Base-by-base conservation (phyloP, 805 yeast species). In the Zygosaccharomyces gambellarensis region DNA sequence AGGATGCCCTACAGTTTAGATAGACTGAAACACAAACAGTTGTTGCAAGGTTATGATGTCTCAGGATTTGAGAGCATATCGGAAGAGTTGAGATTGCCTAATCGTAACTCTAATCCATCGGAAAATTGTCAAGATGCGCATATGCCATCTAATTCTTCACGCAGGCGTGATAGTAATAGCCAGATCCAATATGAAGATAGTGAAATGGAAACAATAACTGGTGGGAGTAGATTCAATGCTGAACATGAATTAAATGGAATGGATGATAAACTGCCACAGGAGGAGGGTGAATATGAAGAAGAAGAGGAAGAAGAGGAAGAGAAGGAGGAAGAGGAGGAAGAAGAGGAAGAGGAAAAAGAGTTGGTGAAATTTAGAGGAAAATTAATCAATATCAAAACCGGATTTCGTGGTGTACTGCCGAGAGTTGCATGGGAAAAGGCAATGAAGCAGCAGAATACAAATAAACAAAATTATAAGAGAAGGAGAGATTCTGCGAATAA, bases 1-100 rank as follows among this genome's bases (percentile, higher is more conserved):
- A 62, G 58, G 42, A 58, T 62, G 58, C 71, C 71, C 3, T 67
- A 67, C 43, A 67, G 69, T 50, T 48, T 67, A 29, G 71, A 67
- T 40, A 57, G 68, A 38, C 54, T 67, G 23, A 62, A 56, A 40
- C 68, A 67, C 46, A 55, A 59, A 43, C 67, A 65, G 29, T 45
- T 60, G 4, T 34, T 67, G 36, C 56, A 62, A 49, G 71, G 71
- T 0, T 59, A 51, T 45, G 68, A 63, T 45, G 52, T 64, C 1
- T 47, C 65, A 0, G 42, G 51, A 5, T 62, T 63, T 49, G 66
- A 64, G 7, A 36, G 46, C 10, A 50, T 52, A n/a, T 58, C 63
- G 3, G 59, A 63, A 28, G 34, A 52, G 3, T 43, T 64, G 1
- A 39, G 36, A 4, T 49, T 60, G 19, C 62, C 67, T 6, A 25